Conservation (phyloP, 2,329 filamentous ascomycete species). For the Cercospora zeina region DNA sequence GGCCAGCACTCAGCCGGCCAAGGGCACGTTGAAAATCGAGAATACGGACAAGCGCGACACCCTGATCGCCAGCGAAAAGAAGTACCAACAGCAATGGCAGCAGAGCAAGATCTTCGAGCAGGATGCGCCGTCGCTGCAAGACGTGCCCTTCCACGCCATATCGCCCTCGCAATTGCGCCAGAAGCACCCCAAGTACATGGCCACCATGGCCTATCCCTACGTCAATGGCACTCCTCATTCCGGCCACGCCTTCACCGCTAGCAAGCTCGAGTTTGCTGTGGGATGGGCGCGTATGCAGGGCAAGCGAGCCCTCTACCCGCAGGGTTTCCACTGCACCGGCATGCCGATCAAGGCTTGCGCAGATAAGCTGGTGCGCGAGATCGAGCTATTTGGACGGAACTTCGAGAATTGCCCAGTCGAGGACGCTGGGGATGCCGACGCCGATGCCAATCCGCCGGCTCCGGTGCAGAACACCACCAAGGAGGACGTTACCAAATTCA, state of each 20-base stretch:
- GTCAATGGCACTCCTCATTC: conserved; percentile 84
- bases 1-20: conserved; percentile 54
- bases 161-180: conserved; percentile 72
- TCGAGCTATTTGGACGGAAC: conserved; percentile 81
- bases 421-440: conserved; percentile 48
- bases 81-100: conserved; percentile 86
- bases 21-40: conserved; percentile 66
- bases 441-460: conserved; percentile 49
- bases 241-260: conserved; percentile 87
- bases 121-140: conserved; percentile 75
- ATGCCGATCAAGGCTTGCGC: conserved; percentile 98
- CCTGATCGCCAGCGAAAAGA: conserved; percentile 81
- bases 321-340: conserved; percentile 94
- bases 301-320: conserved; percentile 81
- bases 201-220: conserved; percentile 73
- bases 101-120: conserved; percentile 76
- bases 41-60: conserved; percentile 85
- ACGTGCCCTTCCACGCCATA: conserved; percentile 74
- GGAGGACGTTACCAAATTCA: conserved; percentile 88
- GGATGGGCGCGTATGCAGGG: conserved; percentile 89
- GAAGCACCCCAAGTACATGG: conserved; percentile 88
- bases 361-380: conserved; percentile 89
- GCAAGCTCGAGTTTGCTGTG: conserved; percentile 88
- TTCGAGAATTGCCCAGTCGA: conserved; percentile 76
- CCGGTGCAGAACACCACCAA: conserved; percentile 65